Evolutionary conservation across 1,139 yeast genomes (phyloP).

Genomic region (Candida glucosophila): DNA sequence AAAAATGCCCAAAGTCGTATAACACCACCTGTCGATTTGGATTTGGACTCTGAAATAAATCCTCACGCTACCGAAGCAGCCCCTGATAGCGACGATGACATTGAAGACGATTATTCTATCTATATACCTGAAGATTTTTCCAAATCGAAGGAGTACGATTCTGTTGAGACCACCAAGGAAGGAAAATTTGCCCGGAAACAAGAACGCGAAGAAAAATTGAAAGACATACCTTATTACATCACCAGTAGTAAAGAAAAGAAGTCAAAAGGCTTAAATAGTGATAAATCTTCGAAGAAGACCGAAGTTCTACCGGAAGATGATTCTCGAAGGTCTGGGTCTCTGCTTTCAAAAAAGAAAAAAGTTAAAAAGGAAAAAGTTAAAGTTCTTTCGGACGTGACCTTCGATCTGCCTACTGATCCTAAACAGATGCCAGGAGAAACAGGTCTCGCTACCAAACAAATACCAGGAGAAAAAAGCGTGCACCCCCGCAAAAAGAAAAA

Average conservation of each 20-base stretch:
- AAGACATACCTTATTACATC: conserved; percentile 75
- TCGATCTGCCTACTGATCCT: conserved; percentile 18
- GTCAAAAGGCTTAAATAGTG: too few species aligned
- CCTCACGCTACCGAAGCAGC: conserved; percentile 3
- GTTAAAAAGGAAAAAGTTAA: conserved; percentile 47
- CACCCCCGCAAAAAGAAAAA: too few species aligned
- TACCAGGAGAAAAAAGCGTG: too few species aligned
- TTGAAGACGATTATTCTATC: conserved; percentile 10
- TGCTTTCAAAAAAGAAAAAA: conserved; percentile 19
- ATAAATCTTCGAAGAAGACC: too few species aligned
- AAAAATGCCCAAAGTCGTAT: conserved; percentile 58
- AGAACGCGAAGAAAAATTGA: conserved; percentile 48
- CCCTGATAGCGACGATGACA: conserved; percentile 5
- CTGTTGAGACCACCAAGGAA: conserved; percentile 17
- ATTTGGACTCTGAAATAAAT: conserved; percentile 19
- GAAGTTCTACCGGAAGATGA: conserved; percentile 3
- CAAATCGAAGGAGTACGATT: conserved; percentile 13
- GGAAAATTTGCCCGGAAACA: conserved; percentile 29
- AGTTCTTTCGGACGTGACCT: conserved; percentile 51
- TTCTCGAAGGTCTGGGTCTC: conserved; percentile 8
- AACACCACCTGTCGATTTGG: conserved; percentile 50
- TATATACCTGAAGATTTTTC: too few species aligned
- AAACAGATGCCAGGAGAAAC: conserved; percentile 5
- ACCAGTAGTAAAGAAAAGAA: conserved; percentile 15
- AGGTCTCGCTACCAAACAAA: conserved; percentile 5